phyloP scores from a whole-genome alignment of 2,329 filamentous ascomycete genomes.

The Trichophyton rubrum region DNA sequence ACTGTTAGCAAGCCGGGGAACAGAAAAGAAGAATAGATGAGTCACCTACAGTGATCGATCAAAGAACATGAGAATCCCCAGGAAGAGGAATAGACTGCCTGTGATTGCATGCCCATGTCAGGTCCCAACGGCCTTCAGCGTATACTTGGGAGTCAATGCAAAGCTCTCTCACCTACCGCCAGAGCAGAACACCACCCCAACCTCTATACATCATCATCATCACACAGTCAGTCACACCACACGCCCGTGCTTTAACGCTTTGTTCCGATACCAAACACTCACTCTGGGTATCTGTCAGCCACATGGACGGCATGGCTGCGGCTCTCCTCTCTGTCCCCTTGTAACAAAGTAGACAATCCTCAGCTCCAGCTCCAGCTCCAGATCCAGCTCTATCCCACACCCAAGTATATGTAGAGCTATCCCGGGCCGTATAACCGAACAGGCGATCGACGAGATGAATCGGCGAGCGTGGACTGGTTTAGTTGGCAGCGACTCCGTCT shows the following conservation, averaged over 20 bases:
- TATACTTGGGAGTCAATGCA: not conserved
- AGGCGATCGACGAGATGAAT: not conserved
- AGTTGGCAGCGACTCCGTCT: not conserved
- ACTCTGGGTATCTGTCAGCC: slow-evolving; percentile 95
- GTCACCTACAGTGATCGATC: slow-evolving; percentile 75
- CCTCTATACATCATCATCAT: slow-evolving; percentile 46
- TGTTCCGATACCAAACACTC: slow-evolving; percentile 28
- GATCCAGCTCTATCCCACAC: not conserved
- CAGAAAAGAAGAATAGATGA: not conserved
- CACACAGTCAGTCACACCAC: not conserved
- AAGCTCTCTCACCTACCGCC: slow-evolving; percentile 56
- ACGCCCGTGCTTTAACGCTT: too few species aligned
- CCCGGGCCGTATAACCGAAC: not conserved
- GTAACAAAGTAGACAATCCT: not conserved
- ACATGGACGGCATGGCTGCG: slow-evolving; percentile 67
- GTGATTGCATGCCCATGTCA: slow-evolving; percentile 10
- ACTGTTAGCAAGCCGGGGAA: not conserved
- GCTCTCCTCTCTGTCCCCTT: not conserved
- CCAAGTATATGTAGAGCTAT: not conserved
- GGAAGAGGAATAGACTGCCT: slow-evolving; percentile 92
- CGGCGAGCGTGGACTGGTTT: not conserved
- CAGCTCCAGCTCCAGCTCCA: too few species aligned
- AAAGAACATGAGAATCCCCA: slow-evolving; percentile 93
- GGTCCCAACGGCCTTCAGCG: not conserved
- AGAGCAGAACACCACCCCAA: slow-evolving; percentile 95